A percentile compares a stretch with the other conserved stretches of the same genome.
Evolutionary conservation across 208 protist genomes (phyloP).

Genomic region (Giardia duodenalis): DNA sequence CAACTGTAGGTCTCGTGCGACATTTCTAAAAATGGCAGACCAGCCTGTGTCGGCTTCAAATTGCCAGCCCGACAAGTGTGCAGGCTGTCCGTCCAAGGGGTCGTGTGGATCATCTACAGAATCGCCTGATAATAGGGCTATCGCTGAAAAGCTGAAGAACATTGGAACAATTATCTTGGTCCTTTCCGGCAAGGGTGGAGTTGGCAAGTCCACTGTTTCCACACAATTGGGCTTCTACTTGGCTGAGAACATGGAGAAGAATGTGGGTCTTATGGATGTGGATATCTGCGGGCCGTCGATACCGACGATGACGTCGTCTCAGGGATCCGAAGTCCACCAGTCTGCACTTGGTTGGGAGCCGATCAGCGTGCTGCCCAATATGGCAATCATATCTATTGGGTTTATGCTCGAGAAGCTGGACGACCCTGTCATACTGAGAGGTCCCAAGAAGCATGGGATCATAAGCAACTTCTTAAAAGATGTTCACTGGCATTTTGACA

Average conservation of each 20-base stretch:
- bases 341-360: conserved; percentile 32
- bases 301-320: conserved; percentile 80
- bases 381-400: conserved; percentile 39
- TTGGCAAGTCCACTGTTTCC: conserved; percentile 91
- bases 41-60: background rate
- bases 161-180: conserved; percentile 89
- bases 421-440: conserved; percentile 41
- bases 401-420: conserved; percentile 33
- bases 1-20: background rate
- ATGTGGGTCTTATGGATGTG: conserved; percentile 87
- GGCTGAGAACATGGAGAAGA: conserved; percentile 29
- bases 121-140: background rate
- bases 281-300: conserved; percentile 93
- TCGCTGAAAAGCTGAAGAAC: conserved; percentile 46
- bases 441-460: conserved; percentile 34
- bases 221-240: conserved; percentile 78
- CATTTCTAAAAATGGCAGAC: background rate
- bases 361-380: conserved; percentile 18
- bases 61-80: conserved; percentile 5
- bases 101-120: background rate
- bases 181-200: conserved; percentile 91
- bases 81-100: background rate
- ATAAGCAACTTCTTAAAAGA: conserved; percentile 46
- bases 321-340: conserved; percentile 38
- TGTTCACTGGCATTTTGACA: conserved; percentile 42